phyloP scores from a whole-genome alignment of 371 early-diverging fungal genomes.

The Thermomucor indicae-seudaticae region DNA sequence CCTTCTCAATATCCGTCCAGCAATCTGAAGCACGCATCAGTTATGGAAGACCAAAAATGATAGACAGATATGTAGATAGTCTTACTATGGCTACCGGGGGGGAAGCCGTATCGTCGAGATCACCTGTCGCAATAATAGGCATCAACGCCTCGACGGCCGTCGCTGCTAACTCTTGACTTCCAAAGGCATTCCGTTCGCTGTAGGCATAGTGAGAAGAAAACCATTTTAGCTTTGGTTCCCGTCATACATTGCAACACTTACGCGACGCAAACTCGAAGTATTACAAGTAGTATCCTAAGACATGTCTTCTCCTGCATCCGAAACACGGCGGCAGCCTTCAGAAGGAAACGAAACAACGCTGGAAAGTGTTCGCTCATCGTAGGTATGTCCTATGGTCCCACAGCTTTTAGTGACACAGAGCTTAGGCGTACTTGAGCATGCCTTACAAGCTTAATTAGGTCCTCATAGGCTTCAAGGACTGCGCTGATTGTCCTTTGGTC shows the following conservation, averaged over 20 bases:
- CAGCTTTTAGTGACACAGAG: neutral
- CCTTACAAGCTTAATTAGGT: slow-evolving; percentile 60
- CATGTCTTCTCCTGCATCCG: too few relatives aligned
- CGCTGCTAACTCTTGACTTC: slow-evolving; percentile 69
- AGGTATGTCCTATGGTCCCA: slow-evolving; percentile 59
- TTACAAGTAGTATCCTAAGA: too few relatives aligned
- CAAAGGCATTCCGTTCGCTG: slow-evolving; percentile 72
- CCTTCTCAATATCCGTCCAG: too few relatives aligned
- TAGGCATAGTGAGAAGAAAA: neutral
- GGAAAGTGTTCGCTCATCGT: slow-evolving; percentile 69
- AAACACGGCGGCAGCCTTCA: slow-evolving; percentile 58
- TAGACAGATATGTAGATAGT: too few relatives aligned
- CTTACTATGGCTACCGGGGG: slow-evolving; percentile 38
- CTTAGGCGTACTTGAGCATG: neutral
- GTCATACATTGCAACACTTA: slow-evolving; percentile 41
- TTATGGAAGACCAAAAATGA: too few relatives aligned
- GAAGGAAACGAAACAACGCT: slow-evolving; percentile 72
- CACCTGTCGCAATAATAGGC: slow-evolving; percentile 80
- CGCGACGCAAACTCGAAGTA: slow-evolving; percentile 71
- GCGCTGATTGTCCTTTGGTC: slow-evolving; percentile 74
- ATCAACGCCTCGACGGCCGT: slow-evolving; percentile 71
- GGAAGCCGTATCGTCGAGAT: slow-evolving; percentile 77
- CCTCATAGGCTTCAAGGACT: slow-evolving; percentile 84
- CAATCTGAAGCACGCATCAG: too few relatives aligned
- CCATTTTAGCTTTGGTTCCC: neutral